Evolutionary conservation across 495 filamentous ascomycete genomes (phyloP).

Genomic region (Penicillium alfredii): DNA sequence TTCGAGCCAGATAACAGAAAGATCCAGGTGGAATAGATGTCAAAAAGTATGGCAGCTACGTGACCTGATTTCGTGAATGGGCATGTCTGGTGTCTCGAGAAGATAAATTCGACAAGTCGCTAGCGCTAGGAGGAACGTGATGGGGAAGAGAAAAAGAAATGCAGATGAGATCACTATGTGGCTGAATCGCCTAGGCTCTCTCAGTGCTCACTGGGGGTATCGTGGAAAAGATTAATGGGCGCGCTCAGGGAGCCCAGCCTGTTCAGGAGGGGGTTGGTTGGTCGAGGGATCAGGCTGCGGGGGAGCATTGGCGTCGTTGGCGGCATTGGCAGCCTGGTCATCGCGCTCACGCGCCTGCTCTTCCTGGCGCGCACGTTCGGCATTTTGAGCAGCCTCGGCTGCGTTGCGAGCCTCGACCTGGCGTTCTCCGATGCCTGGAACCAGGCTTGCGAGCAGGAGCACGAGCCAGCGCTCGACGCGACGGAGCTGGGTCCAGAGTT

Average conservation of each 20-base stretch:
- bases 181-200: too few relatives aligned
- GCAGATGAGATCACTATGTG: too few relatives aligned
- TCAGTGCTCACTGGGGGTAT: too few relatives aligned
- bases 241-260: too few relatives aligned
- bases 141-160: slow-evolving; percentile 1
- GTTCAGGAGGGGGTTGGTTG: slow-evolving; percentile 7
- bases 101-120: too few relatives aligned
- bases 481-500: slow-evolving; percentile 45
- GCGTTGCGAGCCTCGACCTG: slow-evolving; percentile 67
- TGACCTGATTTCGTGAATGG: too few relatives aligned
- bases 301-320: slow-evolving; percentile 6
- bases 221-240: too few relatives aligned
- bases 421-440: slow-evolving; percentile 78
- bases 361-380: slow-evolving; percentile 40
- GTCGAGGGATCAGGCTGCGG: slow-evolving; percentile 7
- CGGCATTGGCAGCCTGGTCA: not conserved
- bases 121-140: too few relatives aligned
- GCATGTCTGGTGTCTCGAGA: too few relatives aligned
- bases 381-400: slow-evolving; percentile 51
- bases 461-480: slow-evolving; percentile 68
- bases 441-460: slow-evolving; percentile 76
- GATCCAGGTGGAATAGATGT: too few relatives aligned
- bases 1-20: too few relatives aligned
- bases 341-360: slow-evolving; percentile 19
- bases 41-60: too few relatives aligned